These are phyloP conservation scores for Syzygium aqueum DNA, from an alignment of 345 rosid species.

Conservation along the genomic window DNA sequence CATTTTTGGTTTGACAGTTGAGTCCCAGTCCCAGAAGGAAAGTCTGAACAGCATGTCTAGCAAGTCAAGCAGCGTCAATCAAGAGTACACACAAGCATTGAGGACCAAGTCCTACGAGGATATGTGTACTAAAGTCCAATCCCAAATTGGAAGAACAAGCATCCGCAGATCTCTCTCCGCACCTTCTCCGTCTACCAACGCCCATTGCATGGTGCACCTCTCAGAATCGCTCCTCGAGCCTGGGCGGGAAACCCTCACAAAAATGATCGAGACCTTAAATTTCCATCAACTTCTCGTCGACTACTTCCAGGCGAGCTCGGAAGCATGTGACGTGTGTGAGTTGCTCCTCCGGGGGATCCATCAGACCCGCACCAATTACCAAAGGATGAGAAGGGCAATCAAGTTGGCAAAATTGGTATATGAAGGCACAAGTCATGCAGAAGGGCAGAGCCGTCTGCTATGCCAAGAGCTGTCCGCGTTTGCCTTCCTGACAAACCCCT, in stretches of 20 bases:
- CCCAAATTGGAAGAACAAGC: conserved; percentile 20
- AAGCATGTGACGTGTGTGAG: conserved; percentile 58
- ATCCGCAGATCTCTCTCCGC: conserved; percentile 15
- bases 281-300: conserved; percentile 35
- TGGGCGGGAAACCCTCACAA: conserved; percentile 30
- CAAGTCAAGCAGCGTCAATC: conserved; percentile 41
- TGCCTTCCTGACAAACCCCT: conserved; percentile 43
- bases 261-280: conserved; percentile 21
- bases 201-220: conserved; percentile 21
- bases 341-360: conserved; percentile 49
- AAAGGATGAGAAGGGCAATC: conserved; percentile 39
- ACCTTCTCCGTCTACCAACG: background rate
- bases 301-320: conserved; percentile 48
- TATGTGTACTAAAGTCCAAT: conserved; percentile 47
- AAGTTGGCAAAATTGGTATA: conserved; percentile 20
- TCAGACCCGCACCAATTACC: conserved; percentile 39
- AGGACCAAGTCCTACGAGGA: conserved; percentile 74
- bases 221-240: conserved; percentile 63
- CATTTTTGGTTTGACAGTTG: conserved; percentile 1
- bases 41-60: background rate
- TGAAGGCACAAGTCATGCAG: conserved; percentile 7
- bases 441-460: conserved; percentile 8
- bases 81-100: conserved; percentile 81
- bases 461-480: conserved; percentile 45
- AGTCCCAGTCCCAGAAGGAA: background rate